Evolutionary conservation across 495 filamentous ascomycete species (phyloP), one percentile per base, ranked within the genome.

Genomic region (Bombardia bombarda): DNA sequence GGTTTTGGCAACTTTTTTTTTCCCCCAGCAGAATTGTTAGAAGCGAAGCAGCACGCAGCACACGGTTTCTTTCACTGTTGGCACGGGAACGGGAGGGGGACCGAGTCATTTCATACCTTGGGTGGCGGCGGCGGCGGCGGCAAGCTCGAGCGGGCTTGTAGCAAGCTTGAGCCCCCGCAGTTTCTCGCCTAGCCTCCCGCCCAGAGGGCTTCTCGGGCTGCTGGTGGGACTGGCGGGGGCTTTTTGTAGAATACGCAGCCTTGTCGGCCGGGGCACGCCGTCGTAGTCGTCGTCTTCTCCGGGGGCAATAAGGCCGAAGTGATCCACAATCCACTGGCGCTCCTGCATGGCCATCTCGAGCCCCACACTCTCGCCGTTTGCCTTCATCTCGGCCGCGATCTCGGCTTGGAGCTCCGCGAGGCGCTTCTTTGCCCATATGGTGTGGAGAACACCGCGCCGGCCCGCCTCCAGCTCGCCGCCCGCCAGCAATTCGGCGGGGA

Each of bases 281-380:
- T n/a, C n/a, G n/a, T n/a, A n/a, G n/a, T n/a, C n/a, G n/a, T n/a
- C n/a, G 16, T 40, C 33, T 39, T 51, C 40, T 49, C 50, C 45
- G 0, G 60, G 50, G 16, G 57, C 61, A n/a, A n/a, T n/a, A 2
- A 89, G 68, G 0, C 85, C 84, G 58, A 89, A 92, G 49, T 87
- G 83, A 22, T 75, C 62, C 57, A 87, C 78, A 31, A 93, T 84
- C 85, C 86, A 90, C 43, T 82, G 77, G 47, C 82, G 83, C 58
- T 93, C 86, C 40, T 84, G 77, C 23, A 83, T 53, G 1, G 83
- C 84, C 84, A 93, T 90, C 50, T 84, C 77, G 35, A 90, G 63
- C 3, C 82, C 86, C 18, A 93, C 74, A 23, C 85, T 81, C 56
- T 90, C 86, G 21, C 70, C 75, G 56, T 90, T 90, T 20, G 63